Evolutionary conservation across 768 basidiomycete genomes (phyloP).

Genomic region (Pulveroboletus sp.): DNA sequence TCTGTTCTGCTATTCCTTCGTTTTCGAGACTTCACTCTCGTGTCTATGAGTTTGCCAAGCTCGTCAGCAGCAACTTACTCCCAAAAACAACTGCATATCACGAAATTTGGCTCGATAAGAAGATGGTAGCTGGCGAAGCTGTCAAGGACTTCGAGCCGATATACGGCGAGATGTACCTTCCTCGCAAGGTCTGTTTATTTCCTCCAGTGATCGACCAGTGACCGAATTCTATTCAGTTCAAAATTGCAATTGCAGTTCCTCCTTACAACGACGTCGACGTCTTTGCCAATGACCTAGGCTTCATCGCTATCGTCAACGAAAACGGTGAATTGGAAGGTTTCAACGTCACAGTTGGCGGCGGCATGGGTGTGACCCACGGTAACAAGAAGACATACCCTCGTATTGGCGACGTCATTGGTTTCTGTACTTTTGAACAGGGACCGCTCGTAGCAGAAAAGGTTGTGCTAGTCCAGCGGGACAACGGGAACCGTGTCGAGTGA

Average conservation of each 20-base stretch:
- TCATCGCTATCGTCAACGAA: slow-evolving; percentile 85
- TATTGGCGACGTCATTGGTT: slow-evolving; percentile 81
- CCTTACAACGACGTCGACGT: slow-evolving; percentile 96
- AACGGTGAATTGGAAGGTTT: slow-evolving; percentile 81
- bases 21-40: slow-evolving; percentile 80
- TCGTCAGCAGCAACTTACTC: slow-evolving; percentile 79
- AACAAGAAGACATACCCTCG: slow-evolving; percentile 99
- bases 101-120: slow-evolving; percentile 99
- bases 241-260: slow-evolving; percentile 93
- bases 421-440: slow-evolving; percentile 86
- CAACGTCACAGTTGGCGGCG: slow-evolving; percentile 92
- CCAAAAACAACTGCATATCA: slow-evolving; percentile 93
- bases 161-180: slow-evolving; percentile 97
- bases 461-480: slow-evolving; percentile 90
- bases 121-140: slow-evolving; percentile 90
- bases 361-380: slow-evolving; percentile 99
- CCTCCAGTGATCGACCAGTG: background rate
- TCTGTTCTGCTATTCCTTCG: slow-evolving; percentile 87
- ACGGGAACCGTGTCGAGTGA: slow-evolving; percentile 92
- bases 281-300: slow-evolving; percentile 93
- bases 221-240: slow-evolving; percentile 58
- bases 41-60: slow-evolving; percentile 80
- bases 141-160: slow-evolving; percentile 92
- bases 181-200: slow-evolving; percentile 66
- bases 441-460: slow-evolving; percentile 85